These are phyloP conservation scores for Atkinsonella texensis DNA, from an alignment of 2,329 filamentous ascomycete species.

Conservation along the genomic window DNA sequence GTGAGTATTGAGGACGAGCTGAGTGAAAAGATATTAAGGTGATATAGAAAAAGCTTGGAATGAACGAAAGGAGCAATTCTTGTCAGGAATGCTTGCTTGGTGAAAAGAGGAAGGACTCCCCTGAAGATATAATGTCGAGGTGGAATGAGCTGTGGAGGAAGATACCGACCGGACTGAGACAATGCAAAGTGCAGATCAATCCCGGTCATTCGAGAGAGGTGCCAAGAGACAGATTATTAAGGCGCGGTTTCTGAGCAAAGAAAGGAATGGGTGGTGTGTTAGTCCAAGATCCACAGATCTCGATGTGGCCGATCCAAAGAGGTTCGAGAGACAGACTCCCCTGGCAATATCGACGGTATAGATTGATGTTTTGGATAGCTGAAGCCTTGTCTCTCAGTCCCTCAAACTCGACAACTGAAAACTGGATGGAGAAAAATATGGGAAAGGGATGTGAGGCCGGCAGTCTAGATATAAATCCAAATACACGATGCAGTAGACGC, in stretches of 20 bases:
- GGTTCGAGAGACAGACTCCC: slow-evolving; percentile 10
- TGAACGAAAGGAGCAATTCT: slow-evolving; percentile 12
- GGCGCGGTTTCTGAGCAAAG: slow-evolving; percentile 17
- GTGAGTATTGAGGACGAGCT: neutral
- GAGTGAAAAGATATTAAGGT: slow-evolving; percentile 4
- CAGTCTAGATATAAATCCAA: slow-evolving; percentile 8
- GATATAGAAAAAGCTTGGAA: slow-evolving; percentile 4
- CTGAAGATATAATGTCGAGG: slow-evolving; percentile 29
- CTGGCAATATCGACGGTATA: slow-evolving; percentile 13
- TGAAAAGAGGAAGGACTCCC: slow-evolving; percentile 21
- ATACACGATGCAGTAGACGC: neutral
- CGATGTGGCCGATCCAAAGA: slow-evolving; percentile 15
- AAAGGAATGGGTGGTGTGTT: slow-evolving; percentile 22
- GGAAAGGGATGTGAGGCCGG: slow-evolving; percentile 8
- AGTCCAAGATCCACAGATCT: slow-evolving; percentile 13
- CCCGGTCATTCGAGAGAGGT: slow-evolving; percentile 20
- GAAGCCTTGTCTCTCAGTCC: slow-evolving; percentile 10
- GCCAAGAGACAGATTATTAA: slow-evolving; percentile 22
- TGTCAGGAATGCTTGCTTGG: slow-evolving; percentile 23
- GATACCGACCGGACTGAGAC: slow-evolving; percentile 22
- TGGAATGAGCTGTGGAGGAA: slow-evolving; percentile 25
- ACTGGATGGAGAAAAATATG: neutral
- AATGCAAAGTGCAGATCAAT: slow-evolving; percentile 22
- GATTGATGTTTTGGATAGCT: slow-evolving; percentile 15
- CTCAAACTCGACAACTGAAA: slow-evolving; percentile 9